These are phyloP conservation scores for Berkeleyomyces rouxiae DNA, from an alignment of 2,329 filamentous ascomycete species.

Conservation along the genomic window DNA sequence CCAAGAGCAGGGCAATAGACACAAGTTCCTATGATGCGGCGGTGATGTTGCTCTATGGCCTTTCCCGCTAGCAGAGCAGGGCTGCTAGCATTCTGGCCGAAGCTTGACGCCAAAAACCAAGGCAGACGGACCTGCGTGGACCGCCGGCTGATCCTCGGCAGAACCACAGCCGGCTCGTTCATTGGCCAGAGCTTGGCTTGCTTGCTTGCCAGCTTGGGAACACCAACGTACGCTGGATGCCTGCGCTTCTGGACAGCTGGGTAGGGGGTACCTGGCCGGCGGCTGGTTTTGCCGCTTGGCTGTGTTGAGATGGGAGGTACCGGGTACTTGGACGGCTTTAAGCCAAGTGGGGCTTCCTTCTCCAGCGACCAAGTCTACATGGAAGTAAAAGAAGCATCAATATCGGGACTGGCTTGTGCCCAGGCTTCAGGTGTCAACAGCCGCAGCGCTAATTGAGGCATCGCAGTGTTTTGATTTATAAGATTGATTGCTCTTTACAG, in stretches of 20 bases:
- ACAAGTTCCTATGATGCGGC: not conserved
- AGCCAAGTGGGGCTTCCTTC: not conserved
- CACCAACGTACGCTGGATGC: slow-evolving; percentile 10
- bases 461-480: not conserved
- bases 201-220: slow-evolving; percentile 3
- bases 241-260: slow-evolving; percentile 3
- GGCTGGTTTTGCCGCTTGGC: not conserved
- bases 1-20: not conserved
- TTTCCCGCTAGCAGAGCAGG: not conserved
- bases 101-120: slow-evolving; percentile 3
- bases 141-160: slow-evolving; percentile 11
- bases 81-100: slow-evolving; percentile 2
- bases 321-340: not conserved
- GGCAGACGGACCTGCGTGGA: slow-evolving; percentile 14
- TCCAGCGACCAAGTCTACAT: too few species aligned
- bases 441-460: not conserved
- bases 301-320: not conserved
- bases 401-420: too few species aligned
- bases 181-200: slow-evolving; percentile 12
- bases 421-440: not conserved
- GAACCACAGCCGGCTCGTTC: not conserved
- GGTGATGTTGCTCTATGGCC: not conserved
- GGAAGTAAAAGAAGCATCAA: too few species aligned
- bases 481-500: not conserved
- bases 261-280: not conserved